Percentiles rank a stretch among this genome's conserved stretches.
phyloP scores from a whole-genome alignment of 352 stramenopile species.

The Elongisporangium undulatum region DNA sequence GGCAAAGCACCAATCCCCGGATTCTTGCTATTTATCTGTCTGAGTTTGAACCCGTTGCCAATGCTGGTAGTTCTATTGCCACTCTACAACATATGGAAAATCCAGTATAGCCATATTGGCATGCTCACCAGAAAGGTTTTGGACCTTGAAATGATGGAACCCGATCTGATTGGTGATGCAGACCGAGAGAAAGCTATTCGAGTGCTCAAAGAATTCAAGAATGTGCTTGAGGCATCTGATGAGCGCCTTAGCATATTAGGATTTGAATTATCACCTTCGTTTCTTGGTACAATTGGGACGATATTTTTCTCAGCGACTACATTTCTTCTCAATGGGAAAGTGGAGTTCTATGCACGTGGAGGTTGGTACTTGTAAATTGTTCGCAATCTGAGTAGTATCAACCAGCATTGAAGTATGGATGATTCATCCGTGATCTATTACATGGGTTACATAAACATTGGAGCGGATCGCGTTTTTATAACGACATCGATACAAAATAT shows the following conservation, averaged over 20 bases:
- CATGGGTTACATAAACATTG: too few species aligned
- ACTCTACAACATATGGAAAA: neutral
- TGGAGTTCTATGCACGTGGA: neutral
- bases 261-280: neutral
- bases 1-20: neutral
- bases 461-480: too few species aligned
- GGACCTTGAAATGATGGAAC: neutral
- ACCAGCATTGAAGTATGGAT: neutral
- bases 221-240: neutral
- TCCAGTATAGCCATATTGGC: neutral
- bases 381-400: neutral
- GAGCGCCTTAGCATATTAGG: neutral
- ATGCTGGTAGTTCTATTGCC: neutral
- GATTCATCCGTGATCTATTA: too few species aligned
- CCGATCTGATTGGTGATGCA: neutral
- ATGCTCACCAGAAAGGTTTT: neutral
- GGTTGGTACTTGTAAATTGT: neutral
- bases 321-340: neutral
- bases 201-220: neutral
- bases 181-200: neutral
- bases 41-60: neutral
- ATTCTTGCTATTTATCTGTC: neutral
- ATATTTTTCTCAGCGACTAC: neutral
- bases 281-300: neutral
- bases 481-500: too few species aligned